Base-by-base conservation (phyloP, 169 alveolate genomes). In the Cryptosporidium tyzzeri region DNA sequence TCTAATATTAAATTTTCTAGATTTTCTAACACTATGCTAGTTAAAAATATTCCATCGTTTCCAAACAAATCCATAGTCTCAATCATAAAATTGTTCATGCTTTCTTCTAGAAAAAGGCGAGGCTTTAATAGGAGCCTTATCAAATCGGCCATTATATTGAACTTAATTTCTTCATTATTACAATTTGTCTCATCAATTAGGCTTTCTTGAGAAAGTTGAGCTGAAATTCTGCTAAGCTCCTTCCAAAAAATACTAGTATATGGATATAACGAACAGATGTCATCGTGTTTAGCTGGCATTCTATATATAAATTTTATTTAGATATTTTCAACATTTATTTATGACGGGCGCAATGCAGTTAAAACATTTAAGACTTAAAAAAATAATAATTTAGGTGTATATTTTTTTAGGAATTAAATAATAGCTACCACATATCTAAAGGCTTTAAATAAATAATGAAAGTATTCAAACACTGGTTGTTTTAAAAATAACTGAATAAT, bases 11-110 rank as follows among this genome's bases (percentile, higher is more conserved):
- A 65, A 3, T n/a, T 65, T 16, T 80, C 51, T 0, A 80, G 16
- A 45, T 80, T 80, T n/a, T 80, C 89, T 9, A 80, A 39, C 35
- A 80, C 29, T 7, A n/a, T 26, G 59, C 31, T 62, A 16, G 41
- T 62, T 9, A 80, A 35, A 41, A 62, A 39, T 10, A 29, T 62
- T 21, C 89, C 55, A 1, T 59, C 51, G 10, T 80, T 69, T 29
- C 89, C 89, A 6, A 80, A 80, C 41, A 80, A 62, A 41, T 80
- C 89, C 45, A 80, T 80, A 14, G 39, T 37, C 10, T 80, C 89
- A 44, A 53, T 18, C 1, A 65, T 48, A 37, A 80, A 44, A 9
- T 62, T 48, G 41, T 80, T 65, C n/a, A 59, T 80, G 5, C 69
- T 55, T 35, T 41, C 35, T 41, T 61, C 89, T 41, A 45, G 4